phyloP scores from a whole-genome alignment of 2,329 filamentous ascomycete species.

The Sordariomycetes sp. region DNA sequence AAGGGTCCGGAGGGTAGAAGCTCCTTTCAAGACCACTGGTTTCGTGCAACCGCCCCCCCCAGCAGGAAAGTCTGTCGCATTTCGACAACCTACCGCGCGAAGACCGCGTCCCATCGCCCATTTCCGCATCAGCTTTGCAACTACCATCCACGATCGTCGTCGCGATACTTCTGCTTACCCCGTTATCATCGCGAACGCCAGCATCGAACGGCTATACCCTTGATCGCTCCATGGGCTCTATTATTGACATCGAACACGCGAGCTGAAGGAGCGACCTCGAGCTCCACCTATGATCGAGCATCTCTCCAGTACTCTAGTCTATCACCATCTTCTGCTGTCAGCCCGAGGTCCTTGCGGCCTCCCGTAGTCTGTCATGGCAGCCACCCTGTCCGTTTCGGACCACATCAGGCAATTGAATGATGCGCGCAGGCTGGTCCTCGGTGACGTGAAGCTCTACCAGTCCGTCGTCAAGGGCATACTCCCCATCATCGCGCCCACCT shows the following conservation, averaged over 20 bases:
- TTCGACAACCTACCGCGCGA: background rate
- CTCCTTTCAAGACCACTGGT: background rate
- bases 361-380: conserved; percentile 34
- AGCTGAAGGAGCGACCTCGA: background rate
- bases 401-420: conserved; percentile 83
- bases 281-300: background rate
- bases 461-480: conserved; percentile 87
- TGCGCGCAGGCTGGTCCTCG: conserved; percentile 80
- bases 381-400: conserved; percentile 51
- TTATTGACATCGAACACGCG: background rate
- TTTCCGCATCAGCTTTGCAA: background rate
- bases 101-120: background rate
- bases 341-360: background rate
- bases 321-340: background rate
- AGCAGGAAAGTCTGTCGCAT: background rate
- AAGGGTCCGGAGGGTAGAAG: background rate
- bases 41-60: background rate
- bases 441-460: conserved; percentile 78
- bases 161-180: background rate
- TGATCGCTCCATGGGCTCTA: background rate
- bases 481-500: conserved; percentile 70
- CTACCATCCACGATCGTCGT: background rate
- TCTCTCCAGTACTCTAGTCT: background rate
- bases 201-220: background rate
- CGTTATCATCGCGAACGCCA: background rate